phyloP scores from a whole-genome alignment of 306 rosid species.

The Casuarina equisetifolia region DNA sequence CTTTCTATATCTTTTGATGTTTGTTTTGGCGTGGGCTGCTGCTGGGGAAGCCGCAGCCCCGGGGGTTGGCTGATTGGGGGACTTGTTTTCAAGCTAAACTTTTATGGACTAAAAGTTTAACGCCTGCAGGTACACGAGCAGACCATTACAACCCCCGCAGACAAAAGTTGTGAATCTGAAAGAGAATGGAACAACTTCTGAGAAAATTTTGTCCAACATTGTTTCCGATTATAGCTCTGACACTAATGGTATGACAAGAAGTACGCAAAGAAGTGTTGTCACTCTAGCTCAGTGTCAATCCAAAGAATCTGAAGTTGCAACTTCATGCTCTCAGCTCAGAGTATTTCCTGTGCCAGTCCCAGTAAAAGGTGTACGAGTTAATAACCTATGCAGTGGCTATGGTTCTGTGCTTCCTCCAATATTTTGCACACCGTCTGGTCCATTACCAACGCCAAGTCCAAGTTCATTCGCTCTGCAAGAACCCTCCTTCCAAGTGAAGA shows the following conservation, averaged over 20 bases:
- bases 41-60: no score
- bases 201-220: conserved; percentile 33
- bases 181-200: conserved; percentile 47
- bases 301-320: conserved; percentile 59
- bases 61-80: no score
- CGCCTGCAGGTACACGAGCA: conserved; percentile 70
- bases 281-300: conserved; percentile 58
- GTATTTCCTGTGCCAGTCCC: conserved; percentile 58
- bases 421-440: conserved; percentile 52
- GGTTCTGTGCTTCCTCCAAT: conserved; percentile 58
- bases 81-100: not conserved
- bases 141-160: conserved; percentile 49
- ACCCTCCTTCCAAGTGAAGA: conserved; percentile 50
- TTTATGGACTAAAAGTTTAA: conserved; percentile 22
- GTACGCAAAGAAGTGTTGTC: conserved; percentile 42
- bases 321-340: conserved; percentile 46
- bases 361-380: conserved; percentile 60
- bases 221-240: conserved; percentile 47
- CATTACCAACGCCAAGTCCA: conserved; percentile 47
- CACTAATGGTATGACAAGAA: conserved; percentile 38
- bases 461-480: conserved; percentile 47
- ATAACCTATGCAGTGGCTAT: conserved; percentile 41
- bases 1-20: not conserved
- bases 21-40: no score
- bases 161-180: conserved; percentile 40